A percentile compares a stretch with the other conserved stretches of the same genome.
phyloP scores from a whole-genome alignment of 2,329 filamentous ascomycete genomes.

The Aspergillus cejpii region DNA sequence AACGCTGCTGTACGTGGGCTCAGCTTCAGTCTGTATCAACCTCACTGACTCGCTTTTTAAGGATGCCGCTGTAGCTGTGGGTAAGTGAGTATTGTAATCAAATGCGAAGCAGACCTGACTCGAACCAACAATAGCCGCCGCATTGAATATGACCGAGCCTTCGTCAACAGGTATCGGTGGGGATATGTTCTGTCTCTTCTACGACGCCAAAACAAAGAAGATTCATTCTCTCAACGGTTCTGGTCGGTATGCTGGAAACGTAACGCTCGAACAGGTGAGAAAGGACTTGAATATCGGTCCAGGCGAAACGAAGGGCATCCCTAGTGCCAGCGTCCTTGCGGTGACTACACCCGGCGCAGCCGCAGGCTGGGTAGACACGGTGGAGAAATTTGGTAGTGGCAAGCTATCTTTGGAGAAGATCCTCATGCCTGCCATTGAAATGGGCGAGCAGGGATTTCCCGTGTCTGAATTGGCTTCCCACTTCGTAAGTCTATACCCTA shows the following conservation, averaged over 20 bases:
- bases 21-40: not conserved
- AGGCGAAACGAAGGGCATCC: constrained; percentile 56
- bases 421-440: constrained; percentile 70
- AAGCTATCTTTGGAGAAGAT: constrained; percentile 71
- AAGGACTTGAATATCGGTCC: constrained; percentile 60
- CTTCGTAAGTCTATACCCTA: constrained; percentile 51
- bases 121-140: constrained; percentile 57
- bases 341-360: constrained; percentile 86
- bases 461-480: constrained; percentile 71
- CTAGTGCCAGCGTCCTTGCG: constrained; percentile 67
- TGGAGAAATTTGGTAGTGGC: constrained; percentile 83
- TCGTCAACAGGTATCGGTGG: constrained; percentile 91
- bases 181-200: constrained; percentile 95
- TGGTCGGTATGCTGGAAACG: constrained; percentile 67
- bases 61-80: constrained; percentile 94
- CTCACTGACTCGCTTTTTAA: constrained; percentile 31
- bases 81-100: constrained; percentile 42
- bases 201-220: constrained; percentile 72
- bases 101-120: constrained; percentile 7
- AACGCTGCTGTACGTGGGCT: constrained; percentile 75
- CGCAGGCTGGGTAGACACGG: constrained; percentile 85
- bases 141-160: constrained; percentile 88
- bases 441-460: constrained; percentile 84
- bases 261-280: constrained; percentile 63
- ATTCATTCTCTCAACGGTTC: constrained; percentile 88